Evolutionary conservation across 495 filamentous ascomycete species (phyloP), one percentile per base, ranked within the genome.

Genomic region (Alectoria sarmentosa): DNA sequence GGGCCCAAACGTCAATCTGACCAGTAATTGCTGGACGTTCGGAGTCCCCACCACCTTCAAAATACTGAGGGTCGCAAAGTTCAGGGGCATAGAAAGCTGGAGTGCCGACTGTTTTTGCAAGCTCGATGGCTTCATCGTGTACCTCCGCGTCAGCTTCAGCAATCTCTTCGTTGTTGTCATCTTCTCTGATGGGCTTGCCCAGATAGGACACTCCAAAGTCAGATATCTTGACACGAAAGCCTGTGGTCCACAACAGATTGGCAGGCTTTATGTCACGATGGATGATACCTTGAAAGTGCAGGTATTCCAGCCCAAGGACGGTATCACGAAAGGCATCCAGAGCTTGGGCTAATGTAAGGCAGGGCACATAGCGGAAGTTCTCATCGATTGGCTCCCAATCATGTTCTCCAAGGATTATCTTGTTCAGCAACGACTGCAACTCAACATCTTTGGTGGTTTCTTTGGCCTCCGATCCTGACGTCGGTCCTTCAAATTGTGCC

Each of bases 181-280:
- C 67, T 38, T 88, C 83, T 61, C 89, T 79, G 64, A 91, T 87
- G 0, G 90, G 89, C 60, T 89, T 84, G 28, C 94, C 95, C 54
- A 98, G 86, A 74, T 97, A 99, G 1, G 94, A 98, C 6, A 99
- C 94, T 37, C 94, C 94, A 77, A 99, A 99, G 72, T 99, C 94
- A n/a, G 94, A 98, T 57, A 99, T 99, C 79, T 98, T 99, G 67
- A 96, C 90, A 17, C 88, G 85, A 70, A 91, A 84, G 68, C 91
- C 88, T 63, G 81, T 83, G 8, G 91, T 96, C 77, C 91, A 89
- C 11, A 99, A 80, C 8, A 99, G 81, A 73, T 99, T 99, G n/a
- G 93, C 92, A 0, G 94, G 94, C 74, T 99, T 99, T 77, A 99
- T 99, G 73, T 99, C 94, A 38, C 94, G 90, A 72, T 99, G 94